These are phyloP conservation scores for Cenchrus purpureus DNA, from an alignment of 176 grass and related monocot genomes.

Conservation along the genomic window DNA sequence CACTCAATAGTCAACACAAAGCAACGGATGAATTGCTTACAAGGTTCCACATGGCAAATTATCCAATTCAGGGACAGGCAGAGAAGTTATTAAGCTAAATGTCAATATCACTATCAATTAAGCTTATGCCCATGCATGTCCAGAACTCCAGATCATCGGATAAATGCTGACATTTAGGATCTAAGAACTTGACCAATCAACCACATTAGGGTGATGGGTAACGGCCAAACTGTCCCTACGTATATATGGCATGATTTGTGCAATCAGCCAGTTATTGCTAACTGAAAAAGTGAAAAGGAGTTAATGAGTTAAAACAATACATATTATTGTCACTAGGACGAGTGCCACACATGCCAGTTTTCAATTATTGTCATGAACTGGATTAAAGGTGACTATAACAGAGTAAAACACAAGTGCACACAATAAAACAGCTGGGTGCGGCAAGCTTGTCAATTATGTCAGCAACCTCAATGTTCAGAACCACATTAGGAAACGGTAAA, in stretches of 20 bases:
- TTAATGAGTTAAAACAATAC: not conserved
- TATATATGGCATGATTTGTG: not conserved
- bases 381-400: not conserved
- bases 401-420: not conserved
- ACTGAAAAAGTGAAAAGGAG: not conserved
- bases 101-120: slow-evolving; percentile 5
- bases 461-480: not conserved
- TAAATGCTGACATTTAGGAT: not conserved
- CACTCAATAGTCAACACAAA: not conserved
- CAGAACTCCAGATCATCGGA: not conserved
- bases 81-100: not conserved
- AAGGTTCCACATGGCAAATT: not conserved
- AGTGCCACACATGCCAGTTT: not conserved
- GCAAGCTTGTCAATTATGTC: not conserved
- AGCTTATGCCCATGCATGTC: not conserved
- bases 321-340: not conserved
- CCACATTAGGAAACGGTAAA: not conserved
- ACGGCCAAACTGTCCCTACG: not conserved
- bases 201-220: not conserved
- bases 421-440: not conserved
- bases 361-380: not conserved
- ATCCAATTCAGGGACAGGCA: not conserved
- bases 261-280: not conserved
- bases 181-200: not conserved
- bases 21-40: not conserved